phyloP scores from a whole-genome alignment of 2,329 filamentous ascomycete species.

The Sarocladium kiliense region DNA sequence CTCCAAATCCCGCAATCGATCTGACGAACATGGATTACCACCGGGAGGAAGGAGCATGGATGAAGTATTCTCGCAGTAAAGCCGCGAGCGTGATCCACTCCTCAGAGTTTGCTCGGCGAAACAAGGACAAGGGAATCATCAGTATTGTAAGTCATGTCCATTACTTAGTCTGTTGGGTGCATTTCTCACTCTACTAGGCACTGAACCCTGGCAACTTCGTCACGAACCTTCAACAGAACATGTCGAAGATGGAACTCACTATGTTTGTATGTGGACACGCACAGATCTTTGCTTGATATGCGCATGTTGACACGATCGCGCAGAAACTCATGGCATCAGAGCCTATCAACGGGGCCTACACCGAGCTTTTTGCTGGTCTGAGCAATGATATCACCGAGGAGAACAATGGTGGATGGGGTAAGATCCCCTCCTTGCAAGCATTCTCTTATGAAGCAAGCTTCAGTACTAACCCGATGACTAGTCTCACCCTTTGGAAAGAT shows the following conservation, averaged over 20 bases:
- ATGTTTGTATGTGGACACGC: background rate
- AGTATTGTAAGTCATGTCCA: background rate
- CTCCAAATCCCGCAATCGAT: constrained; percentile 9
- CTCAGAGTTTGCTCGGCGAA: background rate
- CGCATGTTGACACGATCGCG: too few species aligned
- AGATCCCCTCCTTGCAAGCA: too few species aligned
- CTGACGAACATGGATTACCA: constrained; percentile 14
- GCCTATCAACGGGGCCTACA: too few species aligned
- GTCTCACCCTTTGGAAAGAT: too few species aligned
- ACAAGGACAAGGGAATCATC: background rate
- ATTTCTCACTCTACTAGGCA: background rate
- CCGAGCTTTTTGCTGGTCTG: too few species aligned
- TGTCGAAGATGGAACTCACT: background rate
- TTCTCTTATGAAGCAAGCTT: too few species aligned
- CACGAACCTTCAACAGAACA: background rate
- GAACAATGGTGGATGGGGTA: too few species aligned
- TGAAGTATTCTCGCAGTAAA: background rate
- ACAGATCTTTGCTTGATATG: too few species aligned
- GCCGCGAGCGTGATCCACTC: background rate
- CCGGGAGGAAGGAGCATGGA: constrained; percentile 2
- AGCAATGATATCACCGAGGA: too few species aligned
- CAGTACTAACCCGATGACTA: too few species aligned
- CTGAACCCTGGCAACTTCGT: background rate
- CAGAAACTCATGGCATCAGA: too few species aligned
- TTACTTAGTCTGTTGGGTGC: background rate